phyloP scores from a whole-genome alignment of 2,329 filamentous ascomycete species.

The Westerdykella aurantiaca region DNA sequence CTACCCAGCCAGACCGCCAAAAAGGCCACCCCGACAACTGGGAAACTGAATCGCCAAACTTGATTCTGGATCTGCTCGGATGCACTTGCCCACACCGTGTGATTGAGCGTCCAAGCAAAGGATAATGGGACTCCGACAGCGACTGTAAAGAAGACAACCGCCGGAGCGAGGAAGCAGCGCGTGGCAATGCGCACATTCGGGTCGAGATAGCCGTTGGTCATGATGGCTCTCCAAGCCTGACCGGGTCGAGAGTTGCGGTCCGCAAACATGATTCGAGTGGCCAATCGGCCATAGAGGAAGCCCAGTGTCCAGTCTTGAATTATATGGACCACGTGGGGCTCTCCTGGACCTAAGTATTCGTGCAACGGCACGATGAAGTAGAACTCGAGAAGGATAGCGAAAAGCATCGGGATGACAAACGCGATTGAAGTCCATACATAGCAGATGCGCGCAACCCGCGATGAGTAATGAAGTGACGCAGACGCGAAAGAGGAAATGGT shows the following conservation, averaged over 20 bases:
- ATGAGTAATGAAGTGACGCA: background rate
- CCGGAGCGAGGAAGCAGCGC: slow-evolving; percentile 77
- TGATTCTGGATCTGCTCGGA: slow-evolving; percentile 48
- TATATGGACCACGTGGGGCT: slow-evolving; percentile 69
- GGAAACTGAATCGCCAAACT: slow-evolving; percentile 68
- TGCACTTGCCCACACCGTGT: slow-evolving; percentile 29
- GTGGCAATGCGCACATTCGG: slow-evolving; percentile 77
- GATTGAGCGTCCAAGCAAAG: slow-evolving; percentile 51
- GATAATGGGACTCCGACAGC: slow-evolving; percentile 61
- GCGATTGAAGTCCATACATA: slow-evolving; percentile 74
- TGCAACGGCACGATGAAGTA: slow-evolving; percentile 85
- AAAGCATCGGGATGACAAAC: slow-evolving; percentile 73
- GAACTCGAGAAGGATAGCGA: slow-evolving; percentile 75
- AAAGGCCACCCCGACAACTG: slow-evolving; percentile 48
- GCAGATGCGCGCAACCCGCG: slow-evolving; percentile 44
- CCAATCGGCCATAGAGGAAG: slow-evolving; percentile 81
- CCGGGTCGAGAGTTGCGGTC: slow-evolving; percentile 66
- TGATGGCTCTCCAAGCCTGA: slow-evolving; percentile 66
- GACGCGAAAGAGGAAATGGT: slow-evolving; percentile 8
- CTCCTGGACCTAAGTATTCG: slow-evolving; percentile 54
- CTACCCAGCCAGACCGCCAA: slow-evolving; percentile 48
- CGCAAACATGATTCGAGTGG: slow-evolving; percentile 61
- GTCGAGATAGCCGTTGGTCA: slow-evolving; percentile 64
- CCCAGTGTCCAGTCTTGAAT: slow-evolving; percentile 94
- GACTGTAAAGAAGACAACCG: slow-evolving; percentile 53